Percentiles rank a stretch among this genome's conserved stretches.
Evolutionary conservation across 2,329 filamentous ascomycete genomes (phyloP).

Genomic region (Beauveria sp.): DNA sequence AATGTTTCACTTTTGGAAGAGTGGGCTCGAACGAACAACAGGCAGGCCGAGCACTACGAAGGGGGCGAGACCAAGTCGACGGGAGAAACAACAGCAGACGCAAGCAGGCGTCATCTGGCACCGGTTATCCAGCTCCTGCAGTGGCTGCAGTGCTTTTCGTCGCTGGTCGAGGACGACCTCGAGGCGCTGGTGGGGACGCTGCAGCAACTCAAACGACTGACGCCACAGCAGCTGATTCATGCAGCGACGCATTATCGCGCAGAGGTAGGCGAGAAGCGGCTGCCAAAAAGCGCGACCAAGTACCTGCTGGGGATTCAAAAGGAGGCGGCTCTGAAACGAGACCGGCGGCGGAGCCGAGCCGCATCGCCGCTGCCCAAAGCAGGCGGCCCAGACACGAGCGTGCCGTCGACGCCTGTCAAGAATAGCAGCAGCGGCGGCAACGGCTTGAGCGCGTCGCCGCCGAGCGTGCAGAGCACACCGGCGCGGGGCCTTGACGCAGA

Average conservation of each 20-base stretch:
- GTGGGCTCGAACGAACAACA: slow-evolving; percentile 89
- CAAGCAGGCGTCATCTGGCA: slow-evolving; percentile 74
- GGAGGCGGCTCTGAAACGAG: slow-evolving; percentile 56
- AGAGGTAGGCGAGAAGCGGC: slow-evolving; percentile 88
- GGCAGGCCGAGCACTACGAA: slow-evolving; percentile 92
- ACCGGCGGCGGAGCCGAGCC: slow-evolving; percentile 42
- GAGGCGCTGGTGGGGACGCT: slow-evolving; percentile 83
- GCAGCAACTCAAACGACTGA: slow-evolving; percentile 78
- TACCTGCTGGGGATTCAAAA: slow-evolving; percentile 73
- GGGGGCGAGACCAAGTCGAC: slow-evolving; percentile 78
- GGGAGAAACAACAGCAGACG: slow-evolving; percentile 80
- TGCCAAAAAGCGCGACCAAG: slow-evolving; percentile 82
- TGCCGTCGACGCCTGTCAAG: slow-evolving; percentile 38
- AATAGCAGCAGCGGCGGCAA: slow-evolving; percentile 35
- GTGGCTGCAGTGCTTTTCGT: slow-evolving; percentile 97
- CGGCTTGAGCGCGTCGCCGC: slow-evolving; percentile 32
- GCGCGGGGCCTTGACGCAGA: slow-evolving; percentile 25
- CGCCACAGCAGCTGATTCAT: slow-evolving; percentile 83
- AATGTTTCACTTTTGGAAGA: slow-evolving; percentile 93
- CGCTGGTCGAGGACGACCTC: slow-evolving; percentile 73
- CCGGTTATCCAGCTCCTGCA: slow-evolving; percentile 91
- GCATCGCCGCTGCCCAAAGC: slow-evolving; percentile 30
- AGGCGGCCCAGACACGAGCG: slow-evolving; percentile 22
- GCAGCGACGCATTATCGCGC: slow-evolving; percentile 87
- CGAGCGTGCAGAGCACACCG: slow-evolving; percentile 34